Base-by-base conservation (phyloP, 2,329 filamentous ascomycete species). In the Xylariomycetidae sp. region DNA sequence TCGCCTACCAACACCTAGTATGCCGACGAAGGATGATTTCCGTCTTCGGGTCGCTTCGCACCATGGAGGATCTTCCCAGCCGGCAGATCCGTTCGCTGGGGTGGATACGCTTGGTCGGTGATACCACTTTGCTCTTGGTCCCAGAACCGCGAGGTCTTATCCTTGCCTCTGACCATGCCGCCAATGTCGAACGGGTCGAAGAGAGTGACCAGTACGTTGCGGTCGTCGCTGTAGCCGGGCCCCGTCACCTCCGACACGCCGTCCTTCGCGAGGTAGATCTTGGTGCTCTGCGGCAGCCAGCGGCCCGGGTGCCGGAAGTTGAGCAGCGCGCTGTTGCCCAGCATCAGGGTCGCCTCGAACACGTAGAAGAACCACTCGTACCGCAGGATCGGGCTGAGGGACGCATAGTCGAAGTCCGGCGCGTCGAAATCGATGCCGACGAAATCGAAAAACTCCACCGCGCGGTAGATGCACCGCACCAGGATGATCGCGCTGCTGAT, bases 311-410 rank as follows among this genome's bases (percentile, higher is more conserved):
- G 68, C 4, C 65, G 55, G 3, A 61, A 24, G 38, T 75, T 77
- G 50, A 72, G 61, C 43, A 77, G 47, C 19, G 60, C 51, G 8
- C 59, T 58, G 43, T 77, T 77, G 27, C 46, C 25, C 1, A 76
- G 44, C 74, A 77, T 77, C 10, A 74, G 49, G 0, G 49, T 42
- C 2, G 63, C 68, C 54, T 79, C 74, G 37, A 77, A 77, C 14
- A 76, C 60, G 45, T 70, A 75, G 40, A 78, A 78, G 52, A 67
- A 77, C 64, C 65, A 73, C 51, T 79, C 73, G 42, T 75, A 70
- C 15, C 70, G 61, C n/a, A 76, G 38, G 15, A 74, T 54, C 0
- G 68, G 63, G 9, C 60, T 65, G 2, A 71, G 40, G 2, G 43
- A 47, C 19, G 32, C 43, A 4, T 56, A 52, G 22, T 65, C 61